Base-by-base conservation (phyloP, 2,329 filamentous ascomycete genomes). In the Nothophoma quercina region DNA sequence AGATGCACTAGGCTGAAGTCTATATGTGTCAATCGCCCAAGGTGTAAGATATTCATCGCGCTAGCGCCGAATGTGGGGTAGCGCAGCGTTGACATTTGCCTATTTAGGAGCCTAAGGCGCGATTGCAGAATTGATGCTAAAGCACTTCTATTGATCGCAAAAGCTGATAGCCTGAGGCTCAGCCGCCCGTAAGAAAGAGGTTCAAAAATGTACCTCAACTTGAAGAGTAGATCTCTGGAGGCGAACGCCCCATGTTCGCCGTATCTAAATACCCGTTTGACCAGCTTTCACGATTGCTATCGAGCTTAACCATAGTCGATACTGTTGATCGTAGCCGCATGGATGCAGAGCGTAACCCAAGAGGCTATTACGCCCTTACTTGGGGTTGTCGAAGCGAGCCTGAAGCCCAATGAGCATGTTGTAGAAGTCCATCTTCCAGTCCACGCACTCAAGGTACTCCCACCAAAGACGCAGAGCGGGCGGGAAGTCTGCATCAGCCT, bases 391-490 rank as follows among this genome's bases (percentile, higher is more conserved):
- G 18, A 50, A 29, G 21, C 62, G 62, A 34, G 50, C 46, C 34
- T 67, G 64, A 8, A 67, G 48, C 9, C 46, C 51, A 7, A 75
- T 71, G 7, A 80, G 67, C 61, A 72, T 64, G 4, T 73, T 60
- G 55, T 79, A 79, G 64, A 80, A 78, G 2, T 68, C 69, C 9
- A 55, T 45, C 38, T 77, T 75, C 63, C 72, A 81, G 12, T 67
- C 65, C 3, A 75, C 67, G 50, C 77, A 80, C 61, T 78, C 58
- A 22, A 81, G 65, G 42, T 80, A 81, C 64, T 81, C 77, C 75
- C 75, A 79, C 74, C 73, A 79, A 19, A 80, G 69, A 15, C 79
- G 68, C 7, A 81, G 63, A 5, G 77, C 77, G 0, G 73, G 72
- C 9, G 71, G 67, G 5, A 70, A 63, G 29, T 73, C 77, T 1